A percentile compares a stretch with the other conserved stretches of the same genome.
Evolutionary conservation across 2,329 filamentous ascomycete genomes (phyloP).

Genomic region (Thielaviopsis populi): DNA sequence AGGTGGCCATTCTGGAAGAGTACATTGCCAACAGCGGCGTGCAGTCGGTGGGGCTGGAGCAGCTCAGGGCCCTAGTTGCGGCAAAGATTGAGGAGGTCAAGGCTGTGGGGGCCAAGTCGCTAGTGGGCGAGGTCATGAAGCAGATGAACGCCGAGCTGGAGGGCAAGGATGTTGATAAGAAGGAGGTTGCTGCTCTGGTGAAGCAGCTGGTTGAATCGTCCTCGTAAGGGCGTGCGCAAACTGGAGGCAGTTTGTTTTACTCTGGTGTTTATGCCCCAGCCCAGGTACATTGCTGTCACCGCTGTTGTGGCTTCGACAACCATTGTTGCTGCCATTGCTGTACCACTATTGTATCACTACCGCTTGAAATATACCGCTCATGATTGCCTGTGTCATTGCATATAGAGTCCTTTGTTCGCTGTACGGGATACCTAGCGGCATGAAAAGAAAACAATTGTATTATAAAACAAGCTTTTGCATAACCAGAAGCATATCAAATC

Average conservation of each 20-base stretch:
- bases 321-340: background rate
- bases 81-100: slow-evolving; percentile 37
- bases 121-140: slow-evolving; percentile 50
- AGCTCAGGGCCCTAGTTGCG: slow-evolving; percentile 40
- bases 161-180: slow-evolving; percentile 49
- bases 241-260: background rate
- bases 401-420: background rate
- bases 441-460: background rate
- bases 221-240: background rate
- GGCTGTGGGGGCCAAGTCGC: slow-evolving; percentile 30
- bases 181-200: slow-evolving; percentile 44
- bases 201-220: slow-evolving; percentile 30
- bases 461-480: background rate
- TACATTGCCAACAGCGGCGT: slow-evolving; percentile 47
- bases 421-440: background rate
- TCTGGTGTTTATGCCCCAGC: background rate
- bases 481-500: background rate
- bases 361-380: background rate
- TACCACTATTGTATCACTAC: slow-evolving; percentile 8
- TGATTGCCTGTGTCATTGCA: background rate
- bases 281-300: too few relatives aligned
- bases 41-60: slow-evolving; percentile 40
- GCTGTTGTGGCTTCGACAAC: too few relatives aligned
- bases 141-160: slow-evolving; percentile 39
- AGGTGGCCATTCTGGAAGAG: slow-evolving; percentile 49